These are phyloP conservation scores for Geranium rotundifolium DNA, from an alignment of 345 rosid genomes.

Conservation along the genomic window DNA sequence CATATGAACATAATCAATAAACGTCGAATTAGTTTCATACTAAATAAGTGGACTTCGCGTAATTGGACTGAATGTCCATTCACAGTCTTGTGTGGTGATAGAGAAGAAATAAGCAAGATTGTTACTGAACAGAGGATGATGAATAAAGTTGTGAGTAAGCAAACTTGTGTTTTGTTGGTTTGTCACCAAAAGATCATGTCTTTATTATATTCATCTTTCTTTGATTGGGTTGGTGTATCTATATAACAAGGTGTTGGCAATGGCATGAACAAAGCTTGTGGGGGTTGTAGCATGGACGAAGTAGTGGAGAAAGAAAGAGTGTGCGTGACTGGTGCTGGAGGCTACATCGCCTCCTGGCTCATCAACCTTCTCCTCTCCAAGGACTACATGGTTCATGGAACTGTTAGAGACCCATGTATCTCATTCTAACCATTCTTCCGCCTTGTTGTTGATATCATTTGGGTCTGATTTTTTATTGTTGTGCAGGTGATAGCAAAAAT, in stretches of 20 bases:
- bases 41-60: no score
- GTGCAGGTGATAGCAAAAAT: conserved; percentile 31
- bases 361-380: conserved; percentile 45
- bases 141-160: not conserved
- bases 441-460: no score
- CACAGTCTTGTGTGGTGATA: not conserved
- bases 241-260: no score
- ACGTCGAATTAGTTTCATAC: no score
- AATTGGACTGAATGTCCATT: not conserved
- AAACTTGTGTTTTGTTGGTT: not conserved
- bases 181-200: not conserved
- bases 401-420: conserved; percentile 42
- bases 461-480: not conserved
- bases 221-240: no score
- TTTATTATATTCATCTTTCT: no score
- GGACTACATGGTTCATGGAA: conserved; percentile 44
- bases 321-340: conserved; percentile 64
- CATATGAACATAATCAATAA: no score
- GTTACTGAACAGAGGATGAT: not conserved
- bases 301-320: conserved; percentile 16
- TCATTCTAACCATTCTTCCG: not conserved
- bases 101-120: not conserved
- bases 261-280: not conserved
- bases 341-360: conserved; percentile 36
- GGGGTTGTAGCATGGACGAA: not conserved